Evolutionary conservation across 495 filamentous ascomycete species (phyloP), one percentile per base, ranked within the genome.

Genomic region (Penicillium simplicissimum): DNA sequence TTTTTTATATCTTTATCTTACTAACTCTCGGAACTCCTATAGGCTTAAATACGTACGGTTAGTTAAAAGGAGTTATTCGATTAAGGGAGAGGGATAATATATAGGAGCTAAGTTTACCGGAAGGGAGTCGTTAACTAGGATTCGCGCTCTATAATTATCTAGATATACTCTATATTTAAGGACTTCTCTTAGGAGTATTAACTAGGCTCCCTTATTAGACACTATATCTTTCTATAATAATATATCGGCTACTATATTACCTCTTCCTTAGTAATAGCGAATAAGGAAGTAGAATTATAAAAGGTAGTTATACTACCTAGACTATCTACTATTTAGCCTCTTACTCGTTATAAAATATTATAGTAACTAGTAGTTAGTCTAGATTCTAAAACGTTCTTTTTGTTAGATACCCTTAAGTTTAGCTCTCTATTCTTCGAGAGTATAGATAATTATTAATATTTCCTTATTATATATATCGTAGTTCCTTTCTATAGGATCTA

Each of bases 401-500:
- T 36, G 36, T 6, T 61, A 25, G 28, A 65, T 47, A 0, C 66
- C 54, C 57, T 66, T 47, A 4, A 74, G 60, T 28, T 70, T 37
- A 14, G 55, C 38, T 19, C 58, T 3, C 60, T 10, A 63, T 48
- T 63, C 31, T 34, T 70, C 25, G 36, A 69, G 51, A 1, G 23
- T 23, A 1, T n/a, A 17, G 11, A 70, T 59, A 35, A 68, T 67
- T 10, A 54, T 63, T 8, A 75, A 17, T 1, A 73, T 52, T 40
- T 67, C 62, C 25, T 74, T 70, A 54, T 77, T 40, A 47, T 75
- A 57, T 17, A 72, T 76, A 48, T 72, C 23, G 45, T 75, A 79
- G 14, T 72, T 70, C 6, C 10, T 52, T 33, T 78, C 57, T 0
- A 60, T 60, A 0, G 38, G 19, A 0, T 55, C 28, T 8, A 68